These are phyloP conservation scores for Cercophora newfieldiana DNA, from an alignment of 495 filamentous ascomycete species.

Conservation along the genomic window DNA sequence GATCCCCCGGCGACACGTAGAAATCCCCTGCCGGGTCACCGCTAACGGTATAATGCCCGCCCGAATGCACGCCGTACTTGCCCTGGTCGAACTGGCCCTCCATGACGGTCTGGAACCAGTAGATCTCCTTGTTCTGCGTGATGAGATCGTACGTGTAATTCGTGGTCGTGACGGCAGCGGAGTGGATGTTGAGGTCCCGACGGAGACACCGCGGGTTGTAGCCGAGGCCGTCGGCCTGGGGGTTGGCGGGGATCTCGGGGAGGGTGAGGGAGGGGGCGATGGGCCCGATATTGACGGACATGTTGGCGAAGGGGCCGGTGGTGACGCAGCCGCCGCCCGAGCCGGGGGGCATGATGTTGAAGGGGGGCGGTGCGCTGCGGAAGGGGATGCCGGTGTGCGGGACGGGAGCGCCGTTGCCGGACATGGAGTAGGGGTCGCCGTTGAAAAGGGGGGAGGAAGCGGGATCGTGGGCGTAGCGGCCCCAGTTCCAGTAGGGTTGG, in stretches of 20 bases:
- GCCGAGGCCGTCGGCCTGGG: constrained; percentile 38
- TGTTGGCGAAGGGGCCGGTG: constrained; percentile 57
- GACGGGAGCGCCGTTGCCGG: constrained; percentile 34
- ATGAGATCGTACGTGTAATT: constrained; percentile 43
- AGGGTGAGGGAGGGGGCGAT: constrained; percentile 35
- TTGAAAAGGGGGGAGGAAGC: constrained; percentile 31
- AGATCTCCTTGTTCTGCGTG: constrained; percentile 45
- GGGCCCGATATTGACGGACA: constrained; percentile 29
- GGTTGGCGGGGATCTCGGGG: constrained; percentile 39
- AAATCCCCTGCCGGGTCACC: constrained; percentile 51
- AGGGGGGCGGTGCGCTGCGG: neutral
- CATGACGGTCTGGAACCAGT: constrained; percentile 51
- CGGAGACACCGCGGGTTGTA: constrained; percentile 65
- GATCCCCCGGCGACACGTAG: constrained; percentile 61
- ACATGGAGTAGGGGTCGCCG: constrained; percentile 31
- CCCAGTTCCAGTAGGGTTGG: constrained; percentile 36
- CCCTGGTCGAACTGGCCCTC: constrained; percentile 31
- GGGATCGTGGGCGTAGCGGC: constrained; percentile 28
- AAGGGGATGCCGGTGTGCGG: constrained; percentile 24
- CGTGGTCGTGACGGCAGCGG: constrained; percentile 43
- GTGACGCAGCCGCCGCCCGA: constrained; percentile 66
- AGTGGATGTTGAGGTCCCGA: constrained; percentile 60
- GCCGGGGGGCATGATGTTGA: constrained; percentile 42
- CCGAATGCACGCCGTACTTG: constrained; percentile 58
- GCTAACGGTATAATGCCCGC: constrained; percentile 55